Conservation (phyloP, 2,329 filamentous ascomycete species). For the Fusarium udum region DNA sequence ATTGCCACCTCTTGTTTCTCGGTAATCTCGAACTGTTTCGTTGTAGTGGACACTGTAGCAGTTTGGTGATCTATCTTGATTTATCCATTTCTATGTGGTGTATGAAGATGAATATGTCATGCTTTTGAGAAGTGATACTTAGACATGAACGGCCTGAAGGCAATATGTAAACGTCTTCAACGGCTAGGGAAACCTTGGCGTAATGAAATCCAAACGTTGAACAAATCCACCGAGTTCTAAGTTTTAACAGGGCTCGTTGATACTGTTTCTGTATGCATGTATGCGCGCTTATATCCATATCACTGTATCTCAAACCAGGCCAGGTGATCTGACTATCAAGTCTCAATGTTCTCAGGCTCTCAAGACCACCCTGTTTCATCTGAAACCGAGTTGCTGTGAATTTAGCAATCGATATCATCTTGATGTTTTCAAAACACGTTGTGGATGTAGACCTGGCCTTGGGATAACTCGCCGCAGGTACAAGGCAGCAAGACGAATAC, state of each 20-base stretch:
- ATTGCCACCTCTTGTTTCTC: background rate
- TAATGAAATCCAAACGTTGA: background rate
- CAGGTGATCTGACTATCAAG: background rate
- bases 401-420: background rate
- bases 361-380: background rate
- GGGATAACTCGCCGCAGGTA: background rate
- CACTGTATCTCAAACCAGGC: background rate
- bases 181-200: background rate
- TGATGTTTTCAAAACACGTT: slow-evolving; percentile 10
- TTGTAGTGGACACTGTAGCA: background rate
- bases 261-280: background rate
- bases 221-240: background rate
- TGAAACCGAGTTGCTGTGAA: background rate
- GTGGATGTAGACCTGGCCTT: background rate
- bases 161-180: background rate
- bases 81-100: background rate
- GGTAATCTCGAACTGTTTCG: slow-evolving; percentile 4
- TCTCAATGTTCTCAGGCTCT: background rate
- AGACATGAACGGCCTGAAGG: background rate
- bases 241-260: background rate
- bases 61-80: background rate
- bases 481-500: background rate
- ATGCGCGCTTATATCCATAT: background rate
- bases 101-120: background rate
- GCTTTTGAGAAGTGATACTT: background rate